phyloP scores from a whole-genome alignment of 1,284 basidiomycete species.

The Cerrena zonata region DNA sequence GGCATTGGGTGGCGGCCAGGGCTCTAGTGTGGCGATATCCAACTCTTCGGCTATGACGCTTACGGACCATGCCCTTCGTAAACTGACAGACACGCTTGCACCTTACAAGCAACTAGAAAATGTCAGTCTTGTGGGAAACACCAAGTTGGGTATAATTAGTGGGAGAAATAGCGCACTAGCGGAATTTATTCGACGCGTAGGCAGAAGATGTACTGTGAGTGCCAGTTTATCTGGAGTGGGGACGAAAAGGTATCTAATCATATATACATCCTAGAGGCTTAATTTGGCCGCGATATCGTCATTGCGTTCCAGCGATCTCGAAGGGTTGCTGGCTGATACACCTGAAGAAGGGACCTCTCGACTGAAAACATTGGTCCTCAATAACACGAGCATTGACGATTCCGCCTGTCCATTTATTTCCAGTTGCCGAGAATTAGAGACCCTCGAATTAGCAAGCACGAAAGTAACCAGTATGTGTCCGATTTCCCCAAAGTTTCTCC shows the following conservation, averaged over 20 bases:
- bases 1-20: conserved; percentile 49
- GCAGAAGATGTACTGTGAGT: conserved; percentile 53
- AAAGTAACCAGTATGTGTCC: conserved; percentile 47
- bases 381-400: conserved; percentile 59
- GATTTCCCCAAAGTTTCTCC: background rate
- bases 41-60: conserved; percentile 50
- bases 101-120: conserved; percentile 38
- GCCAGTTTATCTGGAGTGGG: no score
- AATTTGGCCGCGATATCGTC: conserved; percentile 51
- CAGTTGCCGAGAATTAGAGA: conserved; percentile 41
- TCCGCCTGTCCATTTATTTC: conserved; percentile 47
- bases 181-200: conserved; percentile 47
- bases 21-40: conserved; percentile 38
- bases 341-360: conserved; percentile 27
- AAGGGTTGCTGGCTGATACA: conserved; percentile 38
- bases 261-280: conserved; percentile 38
- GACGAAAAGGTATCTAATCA: background rate
- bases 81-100: conserved; percentile 39
- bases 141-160: conserved; percentile 44
- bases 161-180: conserved; percentile 34
- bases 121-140: conserved; percentile 58
- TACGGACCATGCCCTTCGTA: conserved; percentile 43
- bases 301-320: conserved; percentile 49
- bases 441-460: conserved; percentile 51
- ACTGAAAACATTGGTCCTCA: conserved; percentile 49